Percentiles rank a stretch among this genome's conserved stretches.
Conservation (phyloP, 2,329 filamentous ascomycete species). For the Thielaviopsis populi region DNA sequence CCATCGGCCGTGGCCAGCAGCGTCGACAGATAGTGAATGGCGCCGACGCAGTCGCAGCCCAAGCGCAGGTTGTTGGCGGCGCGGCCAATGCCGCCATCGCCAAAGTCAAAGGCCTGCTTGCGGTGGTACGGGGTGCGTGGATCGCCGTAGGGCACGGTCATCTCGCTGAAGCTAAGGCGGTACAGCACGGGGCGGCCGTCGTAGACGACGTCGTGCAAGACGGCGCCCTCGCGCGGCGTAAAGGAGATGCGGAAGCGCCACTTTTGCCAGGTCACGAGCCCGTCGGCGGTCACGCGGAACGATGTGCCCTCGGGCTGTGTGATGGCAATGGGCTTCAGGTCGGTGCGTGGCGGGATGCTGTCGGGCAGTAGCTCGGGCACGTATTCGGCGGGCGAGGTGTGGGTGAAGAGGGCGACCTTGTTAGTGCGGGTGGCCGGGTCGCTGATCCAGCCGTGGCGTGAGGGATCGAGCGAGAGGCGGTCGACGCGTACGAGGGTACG, state of each 20-base stretch:
- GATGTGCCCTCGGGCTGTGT: slow-evolving; percentile 54
- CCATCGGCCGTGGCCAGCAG: slow-evolving; percentile 40
- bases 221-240: slow-evolving; percentile 54
- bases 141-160: slow-evolving; percentile 55
- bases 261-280: slow-evolving; percentile 45
- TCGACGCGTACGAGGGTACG: slow-evolving; percentile 42
- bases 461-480: slow-evolving; percentile 35
- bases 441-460: slow-evolving; percentile 28
- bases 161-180: slow-evolving; percentile 51
- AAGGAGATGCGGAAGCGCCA: slow-evolving; percentile 57
- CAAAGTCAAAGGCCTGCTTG: slow-evolving; percentile 59
- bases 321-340: slow-evolving; percentile 56
- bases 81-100: slow-evolving; percentile 51
- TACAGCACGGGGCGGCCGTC: slow-evolving; percentile 51
- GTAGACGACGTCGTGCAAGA: slow-evolving; percentile 55
- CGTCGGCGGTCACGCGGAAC: slow-evolving; percentile 40
- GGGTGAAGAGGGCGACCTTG: slow-evolving; percentile 33
- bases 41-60: slow-evolving; percentile 56
- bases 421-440: slow-evolving; percentile 6
- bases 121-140: slow-evolving; percentile 49
- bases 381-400: slow-evolving; percentile 30
- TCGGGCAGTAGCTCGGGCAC: slow-evolving; percentile 35
- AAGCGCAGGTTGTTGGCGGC: slow-evolving; percentile 53
- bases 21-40: slow-evolving; percentile 49
- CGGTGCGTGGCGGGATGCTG: slow-evolving; percentile 28